A percentile compares a stretch with the other conserved stretches of the same genome.
Conservation (phyloP, 306 rosid species). For the Fragaria nilgerrensis region DNA sequence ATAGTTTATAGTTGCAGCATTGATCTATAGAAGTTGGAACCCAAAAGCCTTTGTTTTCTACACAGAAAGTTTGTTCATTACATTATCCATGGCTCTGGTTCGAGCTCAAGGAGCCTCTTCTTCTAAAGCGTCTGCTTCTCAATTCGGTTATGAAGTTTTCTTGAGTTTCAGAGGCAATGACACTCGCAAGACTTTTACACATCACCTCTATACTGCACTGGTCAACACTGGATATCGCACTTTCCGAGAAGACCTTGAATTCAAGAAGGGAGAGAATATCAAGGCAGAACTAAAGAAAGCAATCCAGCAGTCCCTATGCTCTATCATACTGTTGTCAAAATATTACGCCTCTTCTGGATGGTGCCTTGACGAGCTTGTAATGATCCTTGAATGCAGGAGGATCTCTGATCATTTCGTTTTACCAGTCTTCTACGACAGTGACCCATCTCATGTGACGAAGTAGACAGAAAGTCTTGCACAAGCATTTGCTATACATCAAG, state of each 20-base stretch:
- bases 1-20: no score
- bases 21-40: no score
- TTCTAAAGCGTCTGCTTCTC: no score
- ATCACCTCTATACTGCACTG: background rate
- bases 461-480: background rate
- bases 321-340: no score
- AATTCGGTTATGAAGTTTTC: constrained; percentile 1
- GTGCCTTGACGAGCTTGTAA: background rate
- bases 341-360: no score
- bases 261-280: background rate
- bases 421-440: background rate
- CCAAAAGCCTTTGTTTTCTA: no score
- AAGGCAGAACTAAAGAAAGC: no score
- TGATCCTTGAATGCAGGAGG: background rate
- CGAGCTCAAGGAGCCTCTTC: no score
- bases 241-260: background rate
- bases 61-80: no score
- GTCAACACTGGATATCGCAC: background rate
- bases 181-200: no score
- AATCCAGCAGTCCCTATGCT: no score
- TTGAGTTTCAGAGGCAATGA: background rate
- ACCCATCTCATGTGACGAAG: background rate
- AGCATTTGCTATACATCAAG: background rate
- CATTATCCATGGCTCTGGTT: no score
- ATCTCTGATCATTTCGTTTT: background rate